Base-by-base conservation (phyloP, 768 basidiomycete species). In the Mycena crocata region DNA sequence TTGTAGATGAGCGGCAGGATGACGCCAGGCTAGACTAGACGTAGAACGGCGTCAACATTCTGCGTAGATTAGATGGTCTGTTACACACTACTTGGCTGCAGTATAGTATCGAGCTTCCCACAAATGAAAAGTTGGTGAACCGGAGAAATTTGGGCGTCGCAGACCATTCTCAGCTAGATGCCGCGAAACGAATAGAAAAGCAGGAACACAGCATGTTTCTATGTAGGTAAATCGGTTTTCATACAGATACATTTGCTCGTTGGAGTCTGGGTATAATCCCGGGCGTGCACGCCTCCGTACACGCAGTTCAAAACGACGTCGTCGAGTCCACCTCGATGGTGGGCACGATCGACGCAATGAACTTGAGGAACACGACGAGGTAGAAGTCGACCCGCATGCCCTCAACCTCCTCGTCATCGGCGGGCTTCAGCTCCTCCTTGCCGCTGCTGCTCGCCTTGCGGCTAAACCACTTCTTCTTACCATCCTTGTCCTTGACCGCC, bases 351-450 rank as follows among this genome's bases (percentile, higher is more conserved):
- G 93, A 95, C 14, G 95, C 95, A 76, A 99, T 98, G 81, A 99
- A 99, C 86, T 99, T 99, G 83, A 99, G 89, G 89, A 99, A 99
- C 59, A 95, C 96, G 73, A 98, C 94, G 55, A 98, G 87, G 78
- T 99, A 99, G 81, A 98, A 98, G 79, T 99, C 98, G 45, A 99
- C 98, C 35, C 96, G 86, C 87, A 99, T 91, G 37, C 96, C 96
- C 73, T 96, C 95, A 15, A 89, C 82, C 45, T 92, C 91, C 42
- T 95, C 89, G 5, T 90, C 92, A 2, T 87, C 87, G 5, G 80
- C 83, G 31, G 66, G 64, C 74, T 86, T 87, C n/a, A n/a, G n/a
- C 50, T 85, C 83, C 39, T 89, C 87, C 76, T 89, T 89, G 61
- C 77, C 80, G n/a, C 76, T 74, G 54, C 87, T 86, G 66, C 91